phyloP scores from a whole-genome alignment of 306 rosid genomes.

The Cicer cuneatum region DNA sequence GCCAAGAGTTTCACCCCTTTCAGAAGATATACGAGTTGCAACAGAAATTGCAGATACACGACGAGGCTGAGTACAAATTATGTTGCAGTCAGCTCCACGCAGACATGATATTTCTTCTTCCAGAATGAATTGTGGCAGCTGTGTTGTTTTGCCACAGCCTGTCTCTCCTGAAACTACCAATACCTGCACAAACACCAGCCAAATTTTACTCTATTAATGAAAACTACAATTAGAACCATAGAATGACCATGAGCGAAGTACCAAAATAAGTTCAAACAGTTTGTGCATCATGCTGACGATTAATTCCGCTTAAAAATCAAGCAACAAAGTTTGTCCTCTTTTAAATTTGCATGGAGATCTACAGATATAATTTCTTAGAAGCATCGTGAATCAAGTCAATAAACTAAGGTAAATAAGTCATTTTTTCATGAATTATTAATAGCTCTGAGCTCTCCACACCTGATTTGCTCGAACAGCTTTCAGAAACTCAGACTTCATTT shows the following conservation, averaged over 20 bases:
- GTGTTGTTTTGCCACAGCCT: constrained; percentile 98
- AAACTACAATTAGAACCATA: constrained; percentile 24
- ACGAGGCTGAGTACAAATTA: constrained; percentile 97
- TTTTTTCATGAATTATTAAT: neutral
- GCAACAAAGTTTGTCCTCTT: constrained; percentile 19
- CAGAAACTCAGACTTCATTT: constrained; percentile 78
- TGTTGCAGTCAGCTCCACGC: constrained; percentile 83
- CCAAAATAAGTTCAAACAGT: constrained; percentile 31
- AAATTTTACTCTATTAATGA: constrained; percentile 38
- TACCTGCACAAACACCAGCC: constrained; percentile 63
- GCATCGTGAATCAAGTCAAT: constrained; percentile 17
- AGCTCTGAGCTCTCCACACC: constrained; percentile 54
- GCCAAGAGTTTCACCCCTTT: constrained; percentile 91
- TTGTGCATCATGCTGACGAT: constrained; percentile 29
- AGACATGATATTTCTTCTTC: constrained; percentile 76
- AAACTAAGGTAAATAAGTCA: neutral
- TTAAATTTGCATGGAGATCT: constrained; percentile 21
- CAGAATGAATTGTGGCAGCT: constrained; percentile 87
- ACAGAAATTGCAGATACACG: constrained; percentile 98
- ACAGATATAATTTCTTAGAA: constrained; percentile 32
- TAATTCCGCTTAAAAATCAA: constrained; percentile 27
- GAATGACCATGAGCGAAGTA: constrained; percentile 23
- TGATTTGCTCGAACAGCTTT: constrained; percentile 81
- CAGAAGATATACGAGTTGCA: constrained; percentile 88
- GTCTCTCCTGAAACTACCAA: constrained; percentile 99